Conservation (phyloP, 2,329 filamentous ascomycete species). For the Knufia fluminis region DNA sequence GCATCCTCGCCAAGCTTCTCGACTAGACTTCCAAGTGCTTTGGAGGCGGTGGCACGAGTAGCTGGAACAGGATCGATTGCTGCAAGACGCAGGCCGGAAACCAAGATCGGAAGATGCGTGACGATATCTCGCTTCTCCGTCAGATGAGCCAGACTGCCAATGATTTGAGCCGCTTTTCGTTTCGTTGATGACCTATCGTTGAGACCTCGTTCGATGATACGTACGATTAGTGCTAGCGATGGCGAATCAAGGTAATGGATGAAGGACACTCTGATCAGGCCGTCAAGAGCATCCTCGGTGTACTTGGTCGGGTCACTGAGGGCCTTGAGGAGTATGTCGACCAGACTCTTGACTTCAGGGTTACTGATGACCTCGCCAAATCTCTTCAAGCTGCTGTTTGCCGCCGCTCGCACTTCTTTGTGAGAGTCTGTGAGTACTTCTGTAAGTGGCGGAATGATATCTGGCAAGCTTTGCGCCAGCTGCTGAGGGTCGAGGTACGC, state of each 20-base stretch:
- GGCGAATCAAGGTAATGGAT: constrained; percentile 97
- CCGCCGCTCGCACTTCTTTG: constrained; percentile 86
- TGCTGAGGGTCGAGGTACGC: constrained; percentile 96
- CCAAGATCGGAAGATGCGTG: constrained; percentile 80
- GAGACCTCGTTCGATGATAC: constrained; percentile 87
- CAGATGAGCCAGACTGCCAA: constrained; percentile 91
- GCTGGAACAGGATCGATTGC: constrained; percentile 94
- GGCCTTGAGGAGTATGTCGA: constrained; percentile 86
- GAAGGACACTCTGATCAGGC: constrained; percentile 96
- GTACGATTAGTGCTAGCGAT: constrained; percentile 85
- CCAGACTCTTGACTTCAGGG: constrained; percentile 88
- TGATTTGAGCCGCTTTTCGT: constrained; percentile 92
- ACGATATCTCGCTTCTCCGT: constrained; percentile 93
- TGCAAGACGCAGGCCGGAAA: constrained; percentile 78
- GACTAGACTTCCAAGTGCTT: constrained; percentile 89
- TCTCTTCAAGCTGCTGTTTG: constrained; percentile 91
- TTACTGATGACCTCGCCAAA: constrained; percentile 99
- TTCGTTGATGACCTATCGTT: constrained; percentile 90
- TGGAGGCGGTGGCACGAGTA: constrained; percentile 89
- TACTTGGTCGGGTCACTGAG: constrained; percentile 95
- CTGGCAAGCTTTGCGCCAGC: constrained; percentile 79
- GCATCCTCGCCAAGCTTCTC: constrained; percentile 97
- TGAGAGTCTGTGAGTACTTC: constrained; percentile 93
- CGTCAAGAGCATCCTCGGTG: constrained; percentile 87
- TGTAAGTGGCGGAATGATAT: constrained; percentile 93